These are phyloP conservation scores for Albugo laibachii DNA, from an alignment of 352 stramenopile species.

Conservation along the genomic window DNA sequence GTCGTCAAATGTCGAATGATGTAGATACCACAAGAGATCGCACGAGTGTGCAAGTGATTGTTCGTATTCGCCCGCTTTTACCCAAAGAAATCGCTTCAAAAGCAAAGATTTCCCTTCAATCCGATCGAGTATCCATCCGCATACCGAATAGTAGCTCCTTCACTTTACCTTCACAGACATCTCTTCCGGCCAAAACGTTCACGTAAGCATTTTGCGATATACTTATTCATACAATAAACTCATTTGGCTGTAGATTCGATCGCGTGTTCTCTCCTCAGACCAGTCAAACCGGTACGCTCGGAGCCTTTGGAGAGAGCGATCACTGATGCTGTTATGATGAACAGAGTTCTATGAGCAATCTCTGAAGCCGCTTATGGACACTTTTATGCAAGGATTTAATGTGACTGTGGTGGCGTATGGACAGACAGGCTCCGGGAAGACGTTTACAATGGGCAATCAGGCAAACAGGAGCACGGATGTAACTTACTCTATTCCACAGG, in stretches of 20 bases:
- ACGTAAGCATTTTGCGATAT: no score
- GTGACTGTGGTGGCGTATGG: slow-evolving; percentile 76
- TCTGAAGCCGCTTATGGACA: slow-evolving; percentile 54
- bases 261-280: slow-evolving; percentile 46
- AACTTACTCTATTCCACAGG: slow-evolving; percentile 3
- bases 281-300: slow-evolving; percentile 19
- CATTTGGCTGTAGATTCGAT: slow-evolving; percentile 28
- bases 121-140: not conserved
- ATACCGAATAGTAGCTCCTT: no score
- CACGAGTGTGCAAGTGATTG: slow-evolving; percentile 41
- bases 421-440: slow-evolving; percentile 72
- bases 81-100: slow-evolving; percentile 48
- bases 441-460: slow-evolving; percentile 67
- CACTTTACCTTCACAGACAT: no score
- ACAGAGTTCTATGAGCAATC: slow-evolving; percentile 47
- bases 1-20: no score
- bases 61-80: slow-evolving; percentile 58
- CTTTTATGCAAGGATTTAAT: slow-evolving; percentile 79
- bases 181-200: no score
- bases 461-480: not conserved
- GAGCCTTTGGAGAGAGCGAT: not conserved
- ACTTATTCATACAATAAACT: no score
- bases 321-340: not conserved
- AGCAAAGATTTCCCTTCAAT: slow-evolving; percentile 22
- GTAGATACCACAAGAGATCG: no score